These are phyloP conservation scores for Colletotrichum sublineola DNA, from an alignment of 2,329 filamentous ascomycete species.

Conservation along the genomic window DNA sequence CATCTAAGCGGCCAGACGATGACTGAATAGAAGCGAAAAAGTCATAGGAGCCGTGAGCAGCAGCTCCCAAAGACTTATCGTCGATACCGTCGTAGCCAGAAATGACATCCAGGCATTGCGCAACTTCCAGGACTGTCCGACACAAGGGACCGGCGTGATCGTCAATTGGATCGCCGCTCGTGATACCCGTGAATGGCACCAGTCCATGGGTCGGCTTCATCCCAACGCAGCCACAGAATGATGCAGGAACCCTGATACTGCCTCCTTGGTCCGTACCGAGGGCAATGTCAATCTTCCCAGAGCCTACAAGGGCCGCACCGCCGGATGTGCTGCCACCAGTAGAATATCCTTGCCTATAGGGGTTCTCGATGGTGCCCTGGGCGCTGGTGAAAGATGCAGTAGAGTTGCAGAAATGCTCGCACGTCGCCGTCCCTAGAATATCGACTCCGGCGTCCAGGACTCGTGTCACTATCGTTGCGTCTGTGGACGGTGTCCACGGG, in stretches of 20 bases:
- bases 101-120: constrained; percentile 59
- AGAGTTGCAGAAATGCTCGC: constrained; percentile 67
- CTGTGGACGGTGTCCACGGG: constrained; percentile 64
- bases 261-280: constrained; percentile 64
- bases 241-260: constrained; percentile 60
- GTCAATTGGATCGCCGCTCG: constrained; percentile 62
- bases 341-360: constrained; percentile 58
- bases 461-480: constrained; percentile 67
- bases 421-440: constrained; percentile 64
- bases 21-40: constrained; percentile 45
- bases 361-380: constrained; percentile 62
- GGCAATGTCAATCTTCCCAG: constrained; percentile 58
- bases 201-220: constrained; percentile 66
- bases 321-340: constrained; percentile 64
- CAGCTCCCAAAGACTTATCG: constrained; percentile 56
- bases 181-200: constrained; percentile 64
- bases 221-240: constrained; percentile 57
- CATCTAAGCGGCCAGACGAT: constrained; percentile 46
- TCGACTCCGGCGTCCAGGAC: constrained; percentile 63
- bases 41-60: constrained; percentile 47
- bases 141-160: constrained; percentile 64
- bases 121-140: constrained; percentile 55
- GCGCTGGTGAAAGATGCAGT: constrained; percentile 62
- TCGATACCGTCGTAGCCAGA: constrained; percentile 64
- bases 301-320: constrained; percentile 59